Conservation (phyloP, 1,284 basidiomycete species). For the Fomitopsis palustris region DNA sequence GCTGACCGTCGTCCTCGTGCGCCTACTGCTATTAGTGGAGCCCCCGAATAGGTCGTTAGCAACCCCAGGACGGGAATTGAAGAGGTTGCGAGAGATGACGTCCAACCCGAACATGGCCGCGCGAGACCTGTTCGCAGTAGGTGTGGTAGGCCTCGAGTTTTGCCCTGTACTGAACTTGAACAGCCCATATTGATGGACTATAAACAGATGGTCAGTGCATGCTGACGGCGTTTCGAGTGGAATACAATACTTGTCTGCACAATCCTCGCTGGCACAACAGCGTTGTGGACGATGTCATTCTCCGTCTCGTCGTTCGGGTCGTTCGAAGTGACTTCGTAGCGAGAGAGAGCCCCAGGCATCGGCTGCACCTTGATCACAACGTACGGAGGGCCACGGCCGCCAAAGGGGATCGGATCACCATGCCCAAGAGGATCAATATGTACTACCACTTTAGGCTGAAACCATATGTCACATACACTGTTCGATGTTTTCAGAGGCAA, state of each 20-base stretch:
- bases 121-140: conserved; percentile 68
- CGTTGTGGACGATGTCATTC: conserved; percentile 80
- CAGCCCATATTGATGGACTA: conserved; percentile 83
- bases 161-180: conserved; percentile 80
- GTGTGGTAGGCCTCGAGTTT: conserved; percentile 77
- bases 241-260: conserved; percentile 70
- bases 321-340: conserved; percentile 70
- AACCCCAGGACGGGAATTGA: conserved; percentile 57
- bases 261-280: conserved; percentile 67
- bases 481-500: background rate
- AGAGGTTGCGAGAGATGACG: conserved; percentile 73
- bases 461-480: background rate
- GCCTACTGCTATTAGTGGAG: conserved; percentile 59
- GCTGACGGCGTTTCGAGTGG: background rate
- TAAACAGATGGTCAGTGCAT: conserved; percentile 10
- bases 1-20: conserved; percentile 60
- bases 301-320: conserved; percentile 70
- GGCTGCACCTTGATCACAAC: conserved; percentile 76
- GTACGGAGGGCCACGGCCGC: conserved; percentile 62
- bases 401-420: conserved; percentile 75
- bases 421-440: conserved; percentile 75
- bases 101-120: conserved; percentile 83
- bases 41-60: conserved; percentile 68
- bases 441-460: conserved; percentile 81
- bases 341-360: conserved; percentile 76